A percentile compares a stretch with the other conserved stretches of the same genome.
These are phyloP conservation scores for Irpex rosettiformis DNA, from an alignment of 1,284 basidiomycete species.

Conservation along the genomic window DNA sequence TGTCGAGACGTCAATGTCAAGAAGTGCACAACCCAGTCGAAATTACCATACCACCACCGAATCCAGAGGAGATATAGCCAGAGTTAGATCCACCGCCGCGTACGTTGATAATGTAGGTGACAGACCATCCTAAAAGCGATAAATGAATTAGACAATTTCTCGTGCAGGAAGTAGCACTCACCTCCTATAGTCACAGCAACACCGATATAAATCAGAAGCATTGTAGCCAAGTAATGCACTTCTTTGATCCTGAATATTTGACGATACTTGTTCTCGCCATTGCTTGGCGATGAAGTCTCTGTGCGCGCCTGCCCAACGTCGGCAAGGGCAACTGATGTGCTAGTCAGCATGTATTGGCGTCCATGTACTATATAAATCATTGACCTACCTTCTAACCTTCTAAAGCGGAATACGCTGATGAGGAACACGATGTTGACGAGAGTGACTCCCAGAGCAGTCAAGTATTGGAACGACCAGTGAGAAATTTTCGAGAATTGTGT, in stretches of 20 bases:
- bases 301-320: slow-evolving; percentile 28
- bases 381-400: slow-evolving; percentile 47
- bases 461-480: slow-evolving; percentile 63
- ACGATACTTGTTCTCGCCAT: slow-evolving; percentile 30
- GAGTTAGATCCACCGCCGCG: slow-evolving; percentile 44
- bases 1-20: no score
- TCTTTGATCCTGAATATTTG: slow-evolving; percentile 35
- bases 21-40: no score
- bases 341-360: background rate
- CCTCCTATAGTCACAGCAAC: slow-evolving; percentile 45
- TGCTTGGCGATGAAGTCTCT: slow-evolving; percentile 17
- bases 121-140: slow-evolving; percentile 42
- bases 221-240: slow-evolving; percentile 40
- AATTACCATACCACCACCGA: slow-evolving; percentile 46
- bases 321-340: slow-evolving; percentile 26
- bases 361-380: background rate
- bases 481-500: slow-evolving; percentile 55
- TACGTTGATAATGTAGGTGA: slow-evolving; percentile 44
- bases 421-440: slow-evolving; percentile 42
- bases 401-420: slow-evolving; percentile 49
- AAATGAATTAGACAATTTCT: background rate
- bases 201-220: slow-evolving; percentile 44
- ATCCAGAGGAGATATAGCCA: slow-evolving; percentile 49
- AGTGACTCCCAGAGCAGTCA: slow-evolving; percentile 55
- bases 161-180: slow-evolving; percentile 17